Evolutionary conservation across 495 filamentous ascomycete genomes (phyloP).

Genomic region (Aspergillus heteromorphus): DNA sequence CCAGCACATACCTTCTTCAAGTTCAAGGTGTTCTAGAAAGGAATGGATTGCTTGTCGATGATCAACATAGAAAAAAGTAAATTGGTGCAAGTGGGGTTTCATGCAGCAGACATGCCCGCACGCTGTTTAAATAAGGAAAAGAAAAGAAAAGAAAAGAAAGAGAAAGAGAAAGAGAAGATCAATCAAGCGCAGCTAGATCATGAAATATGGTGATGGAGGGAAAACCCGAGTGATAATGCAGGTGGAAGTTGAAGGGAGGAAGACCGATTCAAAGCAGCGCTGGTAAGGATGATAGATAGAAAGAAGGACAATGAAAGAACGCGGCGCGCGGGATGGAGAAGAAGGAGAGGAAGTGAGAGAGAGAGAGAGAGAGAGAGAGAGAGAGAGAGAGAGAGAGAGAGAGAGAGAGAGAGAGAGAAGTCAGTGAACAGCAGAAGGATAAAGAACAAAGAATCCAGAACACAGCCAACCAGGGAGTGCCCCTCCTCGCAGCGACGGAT

Average conservation of each 20-base stretch:
- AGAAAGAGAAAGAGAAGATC: constrained; percentile 2
- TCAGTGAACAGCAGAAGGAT: too few species aligned
- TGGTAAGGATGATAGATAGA: neutral
- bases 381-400: neutral
- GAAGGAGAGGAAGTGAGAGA: neutral
- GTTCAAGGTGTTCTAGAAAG: neutral
- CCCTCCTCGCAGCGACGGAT: neutral
- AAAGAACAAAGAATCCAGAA: constrained; percentile 1
- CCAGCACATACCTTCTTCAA: constrained; percentile 4
- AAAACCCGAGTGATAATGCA: too few species aligned
- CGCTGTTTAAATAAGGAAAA: constrained; percentile 5
- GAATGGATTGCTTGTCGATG: neutral
- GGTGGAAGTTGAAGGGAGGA: neutral
- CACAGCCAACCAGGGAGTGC: constrained; percentile 6
- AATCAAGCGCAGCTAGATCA: too few species aligned
- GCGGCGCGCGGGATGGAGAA: neutral
- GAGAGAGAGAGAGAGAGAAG: neutral
- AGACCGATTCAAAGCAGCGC: neutral
- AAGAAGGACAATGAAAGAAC: neutral
- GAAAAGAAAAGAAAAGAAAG: constrained; percentile 1
- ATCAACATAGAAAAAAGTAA: constrained; percentile 5
- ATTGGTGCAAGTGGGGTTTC: neutral
- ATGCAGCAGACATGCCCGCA: constrained; percentile 15
- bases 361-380: neutral
- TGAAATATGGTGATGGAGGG: too few species aligned